Conservation (phyloP, 1,284 basidiomycete genomes). For the Sanghuangporus weigelae region DNA sequence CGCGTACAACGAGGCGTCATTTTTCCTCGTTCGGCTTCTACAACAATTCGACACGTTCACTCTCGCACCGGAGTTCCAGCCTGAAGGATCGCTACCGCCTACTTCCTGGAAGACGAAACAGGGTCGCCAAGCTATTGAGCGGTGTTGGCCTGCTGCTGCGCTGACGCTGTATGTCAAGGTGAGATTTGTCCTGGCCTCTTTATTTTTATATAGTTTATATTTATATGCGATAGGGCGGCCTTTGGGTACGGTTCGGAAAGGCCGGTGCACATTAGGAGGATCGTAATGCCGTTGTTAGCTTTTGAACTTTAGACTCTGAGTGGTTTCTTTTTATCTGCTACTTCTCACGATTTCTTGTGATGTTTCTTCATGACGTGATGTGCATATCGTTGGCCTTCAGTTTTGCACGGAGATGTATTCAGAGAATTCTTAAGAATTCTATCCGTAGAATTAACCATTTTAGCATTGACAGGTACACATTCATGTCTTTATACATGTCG, state of each 20-base stretch:
- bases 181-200: conserved; percentile 19
- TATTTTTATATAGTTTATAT: not conserved
- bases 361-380: too few species aligned
- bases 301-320: not conserved
- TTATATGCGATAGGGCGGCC: conserved; percentile 37
- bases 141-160: conserved; percentile 53
- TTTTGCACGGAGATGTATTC: not conserved
- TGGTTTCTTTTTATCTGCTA: too few species aligned
- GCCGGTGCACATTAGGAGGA: not conserved
- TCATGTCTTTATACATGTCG: not conserved
- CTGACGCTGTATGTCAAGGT: conserved; percentile 62
- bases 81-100: conserved; percentile 53
- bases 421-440: too few species aligned
- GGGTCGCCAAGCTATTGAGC: conserved; percentile 52
- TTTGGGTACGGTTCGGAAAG: conserved; percentile 45
- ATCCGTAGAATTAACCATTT: too few species aligned
- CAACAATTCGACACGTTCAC: conserved; percentile 58
- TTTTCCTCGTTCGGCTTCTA: conserved; percentile 59
- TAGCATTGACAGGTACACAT: too few species aligned
- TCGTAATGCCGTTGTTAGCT: not conserved
- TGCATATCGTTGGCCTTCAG: not conserved
- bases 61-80: conserved; percentile 56
- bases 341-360: too few species aligned
- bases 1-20: conserved; percentile 67
- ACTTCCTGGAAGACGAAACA: conserved; percentile 46